Percentiles rank a stretch among this genome's conserved stretches.
phyloP scores from a whole-genome alignment of 192 early-diverging fungal genomes.

The Phlyctochytrium bullatum region DNA sequence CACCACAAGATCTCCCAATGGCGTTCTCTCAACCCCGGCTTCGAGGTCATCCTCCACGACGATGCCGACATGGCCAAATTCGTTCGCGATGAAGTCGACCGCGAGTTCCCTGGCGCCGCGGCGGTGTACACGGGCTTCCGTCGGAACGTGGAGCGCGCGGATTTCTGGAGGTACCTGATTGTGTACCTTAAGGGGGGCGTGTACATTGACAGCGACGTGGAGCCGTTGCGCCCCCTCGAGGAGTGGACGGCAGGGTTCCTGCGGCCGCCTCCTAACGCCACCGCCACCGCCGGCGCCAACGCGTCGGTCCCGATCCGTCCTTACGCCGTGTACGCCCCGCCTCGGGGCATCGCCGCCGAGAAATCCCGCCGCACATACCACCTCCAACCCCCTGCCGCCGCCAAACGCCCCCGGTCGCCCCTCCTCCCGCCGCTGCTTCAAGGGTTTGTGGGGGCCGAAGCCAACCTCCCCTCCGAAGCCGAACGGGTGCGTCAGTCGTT shows the following conservation, averaged over 20 bases:
- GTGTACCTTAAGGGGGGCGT: constrained; percentile 32
- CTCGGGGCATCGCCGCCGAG: too few relatives aligned
- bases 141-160: constrained; percentile 20
- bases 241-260: not conserved
- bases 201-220: constrained; percentile 35
- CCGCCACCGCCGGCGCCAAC: too few relatives aligned
- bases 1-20: not conserved
- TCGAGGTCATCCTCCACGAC: not conserved
- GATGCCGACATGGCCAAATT: not conserved
- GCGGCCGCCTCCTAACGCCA: too few relatives aligned
- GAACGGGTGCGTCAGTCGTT: not conserved
- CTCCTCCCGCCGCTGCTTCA: too few relatives aligned
- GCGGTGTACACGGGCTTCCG: not conserved
- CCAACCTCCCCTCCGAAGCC: not conserved
- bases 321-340: too few relatives aligned
- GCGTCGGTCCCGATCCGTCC: too few relatives aligned
- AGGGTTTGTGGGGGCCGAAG: not conserved
- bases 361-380: too few relatives aligned
- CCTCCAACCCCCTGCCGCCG: too few relatives aligned
- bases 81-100: not conserved
- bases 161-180: constrained; percentile 32
- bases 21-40: not conserved
- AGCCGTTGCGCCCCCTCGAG: not conserved
- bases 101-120: not conserved
- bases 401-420: too few relatives aligned